These are phyloP conservation scores for Corylus heterophylla DNA, from an alignment of 306 rosid species.

Conservation along the genomic window DNA sequence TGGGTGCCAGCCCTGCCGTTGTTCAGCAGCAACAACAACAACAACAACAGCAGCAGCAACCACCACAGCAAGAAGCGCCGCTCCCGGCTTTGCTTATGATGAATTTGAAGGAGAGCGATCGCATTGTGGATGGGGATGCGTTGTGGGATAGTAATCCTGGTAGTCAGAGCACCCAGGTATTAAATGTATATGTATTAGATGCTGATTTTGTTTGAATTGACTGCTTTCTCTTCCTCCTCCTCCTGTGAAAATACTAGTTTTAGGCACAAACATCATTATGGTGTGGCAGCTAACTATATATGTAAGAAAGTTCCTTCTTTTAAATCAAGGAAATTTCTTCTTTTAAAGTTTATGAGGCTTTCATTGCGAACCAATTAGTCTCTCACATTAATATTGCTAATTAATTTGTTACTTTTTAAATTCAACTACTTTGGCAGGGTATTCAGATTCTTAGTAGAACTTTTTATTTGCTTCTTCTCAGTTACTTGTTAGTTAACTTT, in stretches of 20 bases:
- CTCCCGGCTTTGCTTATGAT: slow-evolving; percentile 43
- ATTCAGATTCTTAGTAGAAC: not conserved
- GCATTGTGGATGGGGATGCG: slow-evolving; percentile 18
- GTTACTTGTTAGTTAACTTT: not conserved
- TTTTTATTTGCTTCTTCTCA: not conserved
- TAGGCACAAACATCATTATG: too few relatives aligned
- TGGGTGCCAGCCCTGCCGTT: slow-evolving; percentile 4
- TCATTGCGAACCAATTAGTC: not conserved
- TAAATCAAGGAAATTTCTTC: too few relatives aligned
- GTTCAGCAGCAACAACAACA: slow-evolving; percentile 12
- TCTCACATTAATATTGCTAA: not conserved
- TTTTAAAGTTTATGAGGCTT: not conserved
- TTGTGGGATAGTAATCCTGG: slow-evolving; percentile 35
- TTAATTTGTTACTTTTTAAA: too few relatives aligned
- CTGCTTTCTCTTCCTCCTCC: too few relatives aligned
- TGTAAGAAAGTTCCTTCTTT: too few relatives aligned
- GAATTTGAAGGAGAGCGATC: slow-evolving; percentile 26
- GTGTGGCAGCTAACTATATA: too few relatives aligned
- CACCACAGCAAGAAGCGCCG: slow-evolving; percentile 31
- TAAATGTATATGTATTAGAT: not conserved
- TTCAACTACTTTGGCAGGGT: not conserved
- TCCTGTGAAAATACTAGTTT: too few relatives aligned
- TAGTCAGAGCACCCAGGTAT: slow-evolving; percentile 40
- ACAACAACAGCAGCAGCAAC: slow-evolving; percentile 28
- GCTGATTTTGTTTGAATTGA: not conserved